Evolutionary conservation across 805 yeast genomes (phyloP).

Genomic region (Yarrowia hollandica): DNA sequence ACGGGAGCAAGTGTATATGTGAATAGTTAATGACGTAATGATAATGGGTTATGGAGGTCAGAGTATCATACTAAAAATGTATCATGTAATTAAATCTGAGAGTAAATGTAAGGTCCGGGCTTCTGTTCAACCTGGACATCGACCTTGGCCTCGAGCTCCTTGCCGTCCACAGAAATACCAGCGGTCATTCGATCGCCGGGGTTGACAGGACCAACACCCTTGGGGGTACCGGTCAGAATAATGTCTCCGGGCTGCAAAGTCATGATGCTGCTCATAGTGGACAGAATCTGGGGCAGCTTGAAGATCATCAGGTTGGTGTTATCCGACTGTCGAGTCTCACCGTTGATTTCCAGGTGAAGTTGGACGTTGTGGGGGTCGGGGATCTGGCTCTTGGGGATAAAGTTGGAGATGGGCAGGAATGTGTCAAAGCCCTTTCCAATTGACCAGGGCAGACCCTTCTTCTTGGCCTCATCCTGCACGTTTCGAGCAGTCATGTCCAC

Average conservation of each 20-base stretch:
- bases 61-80: neutral
- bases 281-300: slow-evolving; percentile 76
- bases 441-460: slow-evolving; percentile 94
- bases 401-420: slow-evolving; percentile 79
- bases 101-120: slow-evolving; percentile 58
- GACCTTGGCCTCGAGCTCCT: slow-evolving; percentile 52
- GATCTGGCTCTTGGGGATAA: slow-evolving; percentile 64
- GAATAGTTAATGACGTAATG: slow-evolving; percentile 23
- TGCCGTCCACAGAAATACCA: slow-evolving; percentile 56
- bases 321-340: slow-evolving; percentile 66
- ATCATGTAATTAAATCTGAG: slow-evolving; percentile 3
- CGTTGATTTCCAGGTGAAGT: slow-evolving; percentile 68
- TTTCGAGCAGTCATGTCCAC: slow-evolving; percentile 95
- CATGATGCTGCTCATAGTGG: slow-evolving; percentile 84
- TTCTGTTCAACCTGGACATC: slow-evolving; percentile 55
- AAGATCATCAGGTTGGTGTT: slow-evolving; percentile 80
- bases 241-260: slow-evolving; percentile 88
- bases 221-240: slow-evolving; percentile 94
- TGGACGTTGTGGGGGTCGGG: slow-evolving; percentile 73
- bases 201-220: slow-evolving; percentile 83
- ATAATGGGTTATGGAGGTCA: neutral
- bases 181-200: slow-evolving; percentile 82
- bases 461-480: slow-evolving; percentile 92
- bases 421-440: slow-evolving; percentile 97
- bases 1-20: neutral